A percentile compares a stretch with the other conserved stretches of the same genome.
phyloP scores from a whole-genome alignment of 2,329 filamentous ascomycete species.

The Aspergillus ibericus region DNA sequence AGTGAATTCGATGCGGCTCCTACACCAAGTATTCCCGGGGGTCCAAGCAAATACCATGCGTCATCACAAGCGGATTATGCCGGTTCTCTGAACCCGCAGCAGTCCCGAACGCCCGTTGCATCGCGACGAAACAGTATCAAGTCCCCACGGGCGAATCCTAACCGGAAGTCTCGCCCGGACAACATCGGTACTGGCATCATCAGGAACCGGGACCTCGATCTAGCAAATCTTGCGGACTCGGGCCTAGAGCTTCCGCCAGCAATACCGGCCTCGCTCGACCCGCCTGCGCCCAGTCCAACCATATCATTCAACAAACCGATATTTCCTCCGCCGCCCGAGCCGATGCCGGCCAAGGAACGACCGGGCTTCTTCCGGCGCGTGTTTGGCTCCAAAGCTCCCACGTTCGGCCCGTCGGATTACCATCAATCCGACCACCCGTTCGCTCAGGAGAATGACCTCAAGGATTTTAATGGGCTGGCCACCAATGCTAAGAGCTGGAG shows the following conservation, averaged over 20 bases:
- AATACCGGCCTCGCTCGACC: constrained; percentile 48
- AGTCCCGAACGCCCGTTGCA: constrained; percentile 33
- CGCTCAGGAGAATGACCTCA: constrained; percentile 26
- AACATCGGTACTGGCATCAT: constrained; percentile 40
- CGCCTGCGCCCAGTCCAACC: constrained; percentile 54
- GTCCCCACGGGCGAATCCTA: constrained; percentile 41
- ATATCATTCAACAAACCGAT: constrained; percentile 53
- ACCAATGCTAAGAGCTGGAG: constrained; percentile 26
- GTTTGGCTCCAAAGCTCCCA: constrained; percentile 69
- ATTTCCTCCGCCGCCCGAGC: constrained; percentile 41
- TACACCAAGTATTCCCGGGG: constrained; percentile 78
- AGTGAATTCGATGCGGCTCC: constrained; percentile 76
- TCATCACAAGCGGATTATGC: constrained; percentile 39
- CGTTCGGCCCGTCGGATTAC: constrained; percentile 24
- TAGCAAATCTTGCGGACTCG: constrained; percentile 25
- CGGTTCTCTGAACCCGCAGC: constrained; percentile 21
- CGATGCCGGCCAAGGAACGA: constrained; percentile 62
- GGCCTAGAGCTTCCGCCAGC: constrained; percentile 39
- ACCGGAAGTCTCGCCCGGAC: constrained; percentile 39
- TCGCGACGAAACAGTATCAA: constrained; percentile 46
- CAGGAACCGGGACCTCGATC: constrained; percentile 32
- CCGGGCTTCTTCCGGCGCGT: constrained; percentile 92
- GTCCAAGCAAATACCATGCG: constrained; percentile 62
- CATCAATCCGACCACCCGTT: constrained; percentile 22
- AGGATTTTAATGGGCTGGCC: constrained; percentile 20